Base-by-base conservation (phyloP, 345 rosid genomes). In the Raphanus raphanistrum region DNA sequence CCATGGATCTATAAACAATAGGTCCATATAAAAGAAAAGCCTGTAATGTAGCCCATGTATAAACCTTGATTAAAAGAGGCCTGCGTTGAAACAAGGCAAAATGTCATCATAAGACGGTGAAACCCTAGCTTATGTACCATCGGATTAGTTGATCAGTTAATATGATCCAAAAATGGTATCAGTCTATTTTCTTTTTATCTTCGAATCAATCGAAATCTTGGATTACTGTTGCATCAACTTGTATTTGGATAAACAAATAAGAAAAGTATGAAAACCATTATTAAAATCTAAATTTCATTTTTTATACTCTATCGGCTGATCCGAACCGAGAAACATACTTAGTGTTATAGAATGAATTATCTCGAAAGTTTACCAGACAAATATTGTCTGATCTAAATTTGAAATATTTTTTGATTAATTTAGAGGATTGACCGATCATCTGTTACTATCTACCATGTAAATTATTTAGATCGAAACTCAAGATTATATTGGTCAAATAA, bases 151-250 rank as follows among this genome's bases (percentile, higher is more conserved):
- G 63, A 57, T 58, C 63, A 58, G 15, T 26, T 26, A 15, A 15
- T 58, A 11, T 58, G 32, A 58, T 2, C 60, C 27, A 43, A 43
- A 38, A 43, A 12, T 12, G 9, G 4, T 7, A 17, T 50, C 58
- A 15, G 3, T 15, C 16, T 7, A 12, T 57, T 59, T 2, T 28
- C 21, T 26, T 60, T 60, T 16, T 15, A 9, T 60, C 41, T 59
- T 50, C 50, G 27, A 21, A 73, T 50, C 35, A 63, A 50, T 31
- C n/a, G n/a, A 63, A 33, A 73, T 73, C 50, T 50, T 73, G 27
- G 15, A 63, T 38, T 38, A 38, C 35, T 62, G 33, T 61, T 11
- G 32, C 21, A 70, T 50, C 21, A n/a, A 45, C 12, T 4, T 17
- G 8, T 72, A 32, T 3, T 73, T 63, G 5, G 61, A 29, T 45